Conservation (phyloP, 345 rosid species). For the Ailanthus altissimus region DNA sequence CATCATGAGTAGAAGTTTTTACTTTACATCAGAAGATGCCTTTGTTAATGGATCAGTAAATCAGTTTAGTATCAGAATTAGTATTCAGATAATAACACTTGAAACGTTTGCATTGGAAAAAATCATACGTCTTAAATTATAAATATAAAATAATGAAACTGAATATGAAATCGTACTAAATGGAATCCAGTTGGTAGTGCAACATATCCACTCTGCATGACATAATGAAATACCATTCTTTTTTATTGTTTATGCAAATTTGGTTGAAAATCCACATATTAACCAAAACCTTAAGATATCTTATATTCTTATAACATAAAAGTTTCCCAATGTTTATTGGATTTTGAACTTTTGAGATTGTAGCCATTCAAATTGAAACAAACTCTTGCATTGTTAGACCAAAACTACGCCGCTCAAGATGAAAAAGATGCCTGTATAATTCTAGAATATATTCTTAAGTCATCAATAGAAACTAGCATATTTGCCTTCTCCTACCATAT, state of each 20-base stretch:
- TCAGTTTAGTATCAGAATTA: too few relatives aligned
- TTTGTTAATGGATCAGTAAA: too few relatives aligned
- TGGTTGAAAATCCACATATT: background rate
- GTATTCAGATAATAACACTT: too few relatives aligned
- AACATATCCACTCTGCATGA: background rate
- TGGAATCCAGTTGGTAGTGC: too few relatives aligned
- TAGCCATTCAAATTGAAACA: conserved; percentile 63
- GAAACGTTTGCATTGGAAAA: too few relatives aligned
- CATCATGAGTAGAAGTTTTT: too few relatives aligned
- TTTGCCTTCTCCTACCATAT: background rate
- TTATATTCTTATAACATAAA: background rate
- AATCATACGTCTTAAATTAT: too few relatives aligned
- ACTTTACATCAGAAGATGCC: too few relatives aligned
- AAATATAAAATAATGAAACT: too few relatives aligned
- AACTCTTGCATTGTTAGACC: conserved; percentile 57
- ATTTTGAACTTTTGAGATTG: conserved; percentile 23
- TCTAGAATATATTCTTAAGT: too few relatives aligned
- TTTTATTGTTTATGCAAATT: background rate
- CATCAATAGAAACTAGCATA: conserved; percentile 2
- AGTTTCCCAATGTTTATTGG: background rate
- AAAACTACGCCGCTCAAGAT: conserved; percentile 77
- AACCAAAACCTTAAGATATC: background rate
- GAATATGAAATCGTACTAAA: too few relatives aligned
- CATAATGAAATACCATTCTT: background rate
- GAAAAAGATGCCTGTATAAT: conserved; percentile 68